Evolutionary conservation across 345 rosid genomes (phyloP), one percentile per base, ranked within the genome.

Genomic region (Rhizophora apiculata): DNA sequence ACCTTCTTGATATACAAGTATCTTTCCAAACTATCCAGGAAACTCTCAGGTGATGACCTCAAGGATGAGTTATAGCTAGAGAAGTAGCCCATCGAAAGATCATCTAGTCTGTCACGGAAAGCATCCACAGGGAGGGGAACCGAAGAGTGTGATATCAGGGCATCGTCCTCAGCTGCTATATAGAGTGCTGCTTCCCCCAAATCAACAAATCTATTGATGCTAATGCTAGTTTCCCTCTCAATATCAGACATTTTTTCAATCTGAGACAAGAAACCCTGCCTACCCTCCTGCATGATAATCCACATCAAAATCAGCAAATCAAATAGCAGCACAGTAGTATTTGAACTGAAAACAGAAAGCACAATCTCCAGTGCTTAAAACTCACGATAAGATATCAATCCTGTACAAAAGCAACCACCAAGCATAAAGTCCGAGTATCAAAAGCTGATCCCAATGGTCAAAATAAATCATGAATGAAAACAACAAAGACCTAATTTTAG

Each of bases 161-260:
- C 80, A 78, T 85, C 93, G 73, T 86, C 93, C 82, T 88, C 93
- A 4, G 90, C 93, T 11, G 86, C 90, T 56, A 88, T 69, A 67
- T 70, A 79, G 59, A 88, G 87, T 3, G 90, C 89, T 6, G 83
- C 67, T 76, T 77, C 83, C 26, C 73, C 86, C 63, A 86, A 72
- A 81, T 86, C 90, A 77, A 86, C 84, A 54, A 82, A 24, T 77
- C 80, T 79, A 63, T 83, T 86, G 63, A 88, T 85, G 75, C 80
- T 61, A 63, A 88, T 86, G 69, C 93, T 88, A 2, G 82, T 85
- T 62, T 74, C 83, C 71, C 86, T 80, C 81, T 88, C 90, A 20
- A 86, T 73, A 60, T 46, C 56, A 18, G 89, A 78, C 26, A 88
- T 67, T 6, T 58, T 78, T 18, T 68, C 34, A 61, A 86, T 82